A percentile compares a stretch with the other conserved stretches of the same genome.
These are phyloP conservation scores for Ceratobasidium sp. DNA, from an alignment of 1,284 basidiomycete genomes.

Conservation along the genomic window DNA sequence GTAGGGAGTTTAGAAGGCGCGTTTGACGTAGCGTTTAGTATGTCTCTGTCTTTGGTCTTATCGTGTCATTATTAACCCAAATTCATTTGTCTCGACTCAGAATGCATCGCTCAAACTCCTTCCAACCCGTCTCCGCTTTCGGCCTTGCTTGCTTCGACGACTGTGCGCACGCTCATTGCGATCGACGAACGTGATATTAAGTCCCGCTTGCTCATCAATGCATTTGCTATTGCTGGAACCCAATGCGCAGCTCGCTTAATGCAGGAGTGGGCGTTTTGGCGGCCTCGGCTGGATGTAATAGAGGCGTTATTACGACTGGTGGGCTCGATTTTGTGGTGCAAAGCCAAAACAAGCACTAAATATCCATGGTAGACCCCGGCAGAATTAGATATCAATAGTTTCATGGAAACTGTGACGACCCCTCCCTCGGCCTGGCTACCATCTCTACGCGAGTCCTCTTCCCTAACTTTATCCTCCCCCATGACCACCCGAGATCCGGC, in stretches of 20 bases:
- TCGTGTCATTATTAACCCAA: background rate
- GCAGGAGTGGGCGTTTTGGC: slow-evolving; percentile 35
- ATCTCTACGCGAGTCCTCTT: background rate
- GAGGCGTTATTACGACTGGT: slow-evolving; percentile 27
- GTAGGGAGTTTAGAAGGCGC: slow-evolving; percentile 42
- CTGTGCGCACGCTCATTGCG: slow-evolving; percentile 29
- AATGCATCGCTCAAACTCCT: slow-evolving; percentile 1
- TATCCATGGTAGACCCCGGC: background rate
- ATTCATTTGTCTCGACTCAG: slow-evolving; percentile 11
- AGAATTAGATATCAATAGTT: slow-evolving; percentile 1
- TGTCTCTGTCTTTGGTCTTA: background rate
- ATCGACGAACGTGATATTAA: slow-evolving; percentile 35
- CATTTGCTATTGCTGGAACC: slow-evolving; percentile 37
- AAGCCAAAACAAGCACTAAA: background rate
- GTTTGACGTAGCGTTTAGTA: slow-evolving; percentile 33
- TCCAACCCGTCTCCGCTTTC: slow-evolving; percentile 31
- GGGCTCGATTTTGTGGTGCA: background rate
- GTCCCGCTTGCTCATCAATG: slow-evolving; percentile 30
- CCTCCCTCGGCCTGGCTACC: slow-evolving; percentile 21
- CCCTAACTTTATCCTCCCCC: background rate
- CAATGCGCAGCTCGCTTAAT: slow-evolving; percentile 12
- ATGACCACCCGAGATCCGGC: too few species aligned
- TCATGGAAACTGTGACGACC: slow-evolving; percentile 18
- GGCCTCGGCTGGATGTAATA: slow-evolving; percentile 28
- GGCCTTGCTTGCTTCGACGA: slow-evolving; percentile 24